Conservation (phyloP, 2,329 filamentous ascomycete genomes). For the Diaporthe vaccinii region DNA sequence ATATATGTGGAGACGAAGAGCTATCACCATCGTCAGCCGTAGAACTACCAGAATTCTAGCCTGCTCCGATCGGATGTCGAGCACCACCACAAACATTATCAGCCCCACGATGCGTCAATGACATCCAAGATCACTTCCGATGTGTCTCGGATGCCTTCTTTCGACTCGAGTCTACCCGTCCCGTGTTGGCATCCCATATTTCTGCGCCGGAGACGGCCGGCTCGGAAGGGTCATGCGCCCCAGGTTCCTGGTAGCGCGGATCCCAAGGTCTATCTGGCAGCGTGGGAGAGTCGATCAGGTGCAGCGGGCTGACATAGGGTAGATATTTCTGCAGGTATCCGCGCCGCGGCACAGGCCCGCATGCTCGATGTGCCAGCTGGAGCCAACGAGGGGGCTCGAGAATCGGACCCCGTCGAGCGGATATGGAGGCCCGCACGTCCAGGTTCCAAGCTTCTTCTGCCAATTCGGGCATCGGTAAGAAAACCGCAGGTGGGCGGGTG, state of each 20-base stretch:
- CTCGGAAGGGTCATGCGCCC: background rate
- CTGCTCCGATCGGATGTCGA: background rate
- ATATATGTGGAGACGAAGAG: background rate
- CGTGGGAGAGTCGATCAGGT: no score
- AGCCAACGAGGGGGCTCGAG: background rate
- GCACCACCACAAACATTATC: background rate
- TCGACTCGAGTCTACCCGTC: background rate
- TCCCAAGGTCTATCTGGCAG: conserved; percentile 22
- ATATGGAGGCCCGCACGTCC: background rate
- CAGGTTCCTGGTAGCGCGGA: background rate
- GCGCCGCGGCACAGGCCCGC: conserved; percentile 10
- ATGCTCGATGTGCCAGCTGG: background rate
- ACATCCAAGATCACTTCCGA: background rate
- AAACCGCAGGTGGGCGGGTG: conserved; percentile 5
- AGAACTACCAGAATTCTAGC: background rate
- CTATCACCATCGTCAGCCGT: no score
- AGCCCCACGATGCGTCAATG: background rate
- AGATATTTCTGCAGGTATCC: conserved; percentile 18
- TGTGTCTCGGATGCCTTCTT: conserved; percentile 25
- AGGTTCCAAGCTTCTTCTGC: background rate
- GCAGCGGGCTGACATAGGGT: background rate
- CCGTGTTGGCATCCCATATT: background rate
- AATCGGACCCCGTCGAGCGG: background rate
- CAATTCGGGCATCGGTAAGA: conserved; percentile 24
- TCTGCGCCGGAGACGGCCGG: background rate